Evolutionary conservation across 192 early-diverging fungal genomes (phyloP).

Genomic region (Coemansia guatemalensis): DNA sequence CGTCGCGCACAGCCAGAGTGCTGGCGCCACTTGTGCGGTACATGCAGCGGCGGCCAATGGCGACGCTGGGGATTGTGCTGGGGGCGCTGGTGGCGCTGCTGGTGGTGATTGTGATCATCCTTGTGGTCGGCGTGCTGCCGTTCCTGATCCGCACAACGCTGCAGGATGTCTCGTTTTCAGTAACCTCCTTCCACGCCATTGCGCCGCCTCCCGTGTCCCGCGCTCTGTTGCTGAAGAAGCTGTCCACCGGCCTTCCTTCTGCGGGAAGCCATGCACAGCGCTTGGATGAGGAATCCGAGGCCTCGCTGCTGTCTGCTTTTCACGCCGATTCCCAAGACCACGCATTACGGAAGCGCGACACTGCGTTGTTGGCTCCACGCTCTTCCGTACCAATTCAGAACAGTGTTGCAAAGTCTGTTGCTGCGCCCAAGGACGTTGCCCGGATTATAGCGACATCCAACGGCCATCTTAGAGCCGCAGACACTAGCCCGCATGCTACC

Average conservation of each 20-base stretch:
- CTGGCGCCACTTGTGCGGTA: conserved; percentile 26
- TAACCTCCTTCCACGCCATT: conserved; percentile 34
- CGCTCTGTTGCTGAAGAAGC: conserved; percentile 4
- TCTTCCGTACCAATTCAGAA: not conserved
- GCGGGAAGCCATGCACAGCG: not conserved
- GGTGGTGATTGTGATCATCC: conserved; percentile 33
- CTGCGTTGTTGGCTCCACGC: not conserved
- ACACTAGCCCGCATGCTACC: not conserved
- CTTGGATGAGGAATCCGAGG: not conserved
- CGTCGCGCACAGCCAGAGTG: conserved; percentile 4
- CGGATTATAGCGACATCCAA: not conserved
- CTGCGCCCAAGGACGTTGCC: not conserved
- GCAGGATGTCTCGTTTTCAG: conserved; percentile 33
- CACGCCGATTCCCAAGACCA: not conserved
- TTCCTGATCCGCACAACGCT: conserved; percentile 43
- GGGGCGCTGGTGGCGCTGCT: conserved; percentile 26
- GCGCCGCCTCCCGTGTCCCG: conserved; percentile 30
- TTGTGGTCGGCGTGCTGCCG: conserved; percentile 41
- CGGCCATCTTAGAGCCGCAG: not conserved
- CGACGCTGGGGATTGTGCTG: conserved; percentile 33
- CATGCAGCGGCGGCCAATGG: conserved; percentile 39
- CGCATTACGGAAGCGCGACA: not conserved
- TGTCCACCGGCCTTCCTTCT: not conserved
- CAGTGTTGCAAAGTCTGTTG: not conserved
- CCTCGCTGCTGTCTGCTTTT: not conserved